Conservation (phyloP, 805 yeast species). For the Millerago galiae region DNA sequence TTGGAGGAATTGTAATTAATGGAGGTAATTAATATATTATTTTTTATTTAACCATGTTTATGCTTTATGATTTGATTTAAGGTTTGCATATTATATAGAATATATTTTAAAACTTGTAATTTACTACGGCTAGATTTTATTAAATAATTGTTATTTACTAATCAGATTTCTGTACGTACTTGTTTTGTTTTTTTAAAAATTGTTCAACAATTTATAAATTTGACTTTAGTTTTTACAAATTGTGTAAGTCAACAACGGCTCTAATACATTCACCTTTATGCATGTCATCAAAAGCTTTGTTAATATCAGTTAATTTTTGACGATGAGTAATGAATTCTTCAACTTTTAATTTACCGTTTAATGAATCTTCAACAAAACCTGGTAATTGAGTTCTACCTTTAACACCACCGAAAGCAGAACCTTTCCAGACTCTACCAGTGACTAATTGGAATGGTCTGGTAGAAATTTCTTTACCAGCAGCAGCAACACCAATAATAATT, state of each 20-base stretch:
- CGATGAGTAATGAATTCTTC: slow-evolving; percentile 95
- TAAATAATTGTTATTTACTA: background rate
- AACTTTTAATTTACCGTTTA: slow-evolving; percentile 75
- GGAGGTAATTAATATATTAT: slow-evolving; percentile 2
- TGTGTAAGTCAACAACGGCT: slow-evolving; percentile 61
- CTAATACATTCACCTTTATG: slow-evolving; percentile 92
- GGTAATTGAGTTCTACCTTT: slow-evolving; percentile 97
- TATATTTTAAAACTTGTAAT: too few species aligned
- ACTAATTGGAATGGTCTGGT: slow-evolving; percentile 99
- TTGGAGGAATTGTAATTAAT: slow-evolving; percentile 17
- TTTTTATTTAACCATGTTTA: background rate
- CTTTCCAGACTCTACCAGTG: slow-evolving; percentile 98
- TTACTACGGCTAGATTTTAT: too few species aligned
- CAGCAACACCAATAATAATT: slow-evolving; percentile 95
- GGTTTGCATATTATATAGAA: too few species aligned
- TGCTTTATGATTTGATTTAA: background rate
- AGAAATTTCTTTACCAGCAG: slow-evolving; percentile 93
- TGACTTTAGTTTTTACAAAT: slow-evolving; percentile 9
- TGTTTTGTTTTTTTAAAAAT: background rate
- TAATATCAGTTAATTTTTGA: slow-evolving; percentile 70
- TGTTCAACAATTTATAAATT: background rate
- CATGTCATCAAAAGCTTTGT: slow-evolving; percentile 90
- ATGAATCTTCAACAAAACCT: slow-evolving; percentile 78
- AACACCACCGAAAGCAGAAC: slow-evolving; percentile 99
- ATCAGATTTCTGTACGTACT: background rate